Evolutionary conservation across 1,139 yeast species (phyloP).

Genomic region (Torulaspora pretoriensis): DNA sequence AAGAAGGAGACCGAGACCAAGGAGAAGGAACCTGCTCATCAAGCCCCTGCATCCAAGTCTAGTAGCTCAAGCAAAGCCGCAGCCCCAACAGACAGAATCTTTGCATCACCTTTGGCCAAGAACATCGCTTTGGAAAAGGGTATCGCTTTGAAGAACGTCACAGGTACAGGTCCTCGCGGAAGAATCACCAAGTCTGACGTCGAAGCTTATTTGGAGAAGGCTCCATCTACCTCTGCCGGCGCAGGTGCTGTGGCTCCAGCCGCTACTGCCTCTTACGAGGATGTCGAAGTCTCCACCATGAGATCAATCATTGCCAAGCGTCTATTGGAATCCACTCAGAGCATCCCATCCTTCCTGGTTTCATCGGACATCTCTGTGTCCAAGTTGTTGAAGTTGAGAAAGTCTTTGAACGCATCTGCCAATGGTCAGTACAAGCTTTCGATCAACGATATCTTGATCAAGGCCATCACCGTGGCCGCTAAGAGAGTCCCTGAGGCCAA

Average conservation of each 20-base stretch:
- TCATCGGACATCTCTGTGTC: constrained; percentile 82
- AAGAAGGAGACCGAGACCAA: constrained; percentile 34
- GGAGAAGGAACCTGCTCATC: constrained; percentile 20
- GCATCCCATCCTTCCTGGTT: constrained; percentile 88
- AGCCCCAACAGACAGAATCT: constrained; percentile 57
- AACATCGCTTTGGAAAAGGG: constrained; percentile 91
- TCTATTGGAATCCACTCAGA: constrained; percentile 77
- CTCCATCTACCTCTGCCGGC: constrained; percentile 40
- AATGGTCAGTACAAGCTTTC: constrained; percentile 89
- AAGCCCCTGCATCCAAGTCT: background rate
- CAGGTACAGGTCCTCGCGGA: constrained; percentile 94
- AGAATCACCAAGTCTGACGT: constrained; percentile 90
- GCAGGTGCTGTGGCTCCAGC: constrained; percentile 49
- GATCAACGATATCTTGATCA: constrained; percentile 88
- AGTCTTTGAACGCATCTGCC: constrained; percentile 78
- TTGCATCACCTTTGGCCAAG: constrained; percentile 96
- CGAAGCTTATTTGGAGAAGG: constrained; percentile 53
- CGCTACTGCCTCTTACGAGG: constrained; percentile 61
- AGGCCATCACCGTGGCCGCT: constrained; percentile 89
- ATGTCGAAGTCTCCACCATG: constrained; percentile 84
- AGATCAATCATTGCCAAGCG: constrained; percentile 92
- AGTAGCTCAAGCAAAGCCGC: constrained; percentile 18
- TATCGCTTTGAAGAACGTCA: constrained; percentile 73
- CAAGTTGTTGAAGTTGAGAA: constrained; percentile 87
- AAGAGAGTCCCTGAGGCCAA: constrained; percentile 90